Evolutionary conservation across 805 yeast species (phyloP).

Genomic region (Zygosaccharomyces pseudorouxii): DNA sequence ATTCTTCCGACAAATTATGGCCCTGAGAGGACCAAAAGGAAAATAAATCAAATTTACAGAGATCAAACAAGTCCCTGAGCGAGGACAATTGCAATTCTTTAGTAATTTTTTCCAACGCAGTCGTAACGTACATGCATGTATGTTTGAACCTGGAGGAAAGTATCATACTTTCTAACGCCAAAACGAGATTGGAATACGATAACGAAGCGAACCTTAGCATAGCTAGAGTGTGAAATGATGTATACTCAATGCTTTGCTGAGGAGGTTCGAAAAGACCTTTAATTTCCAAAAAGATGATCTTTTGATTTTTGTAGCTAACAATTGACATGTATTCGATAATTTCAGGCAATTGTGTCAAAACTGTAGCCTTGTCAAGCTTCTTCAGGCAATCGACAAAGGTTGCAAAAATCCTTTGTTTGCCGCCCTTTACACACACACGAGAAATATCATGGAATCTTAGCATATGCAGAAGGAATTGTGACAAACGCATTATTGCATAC

Average conservation of each 20-base stretch:
- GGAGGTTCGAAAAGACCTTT: conserved; percentile 21
- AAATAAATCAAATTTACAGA: conserved; percentile 24
- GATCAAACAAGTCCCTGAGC: conserved; percentile 18
- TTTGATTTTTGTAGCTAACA: conserved; percentile 28
- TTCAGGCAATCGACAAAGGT: conserved; percentile 18
- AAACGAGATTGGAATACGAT: conserved; percentile 23
- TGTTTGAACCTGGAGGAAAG: conserved; percentile 11
- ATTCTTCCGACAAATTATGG: not conserved
- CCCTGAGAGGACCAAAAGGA: conserved; percentile 14
- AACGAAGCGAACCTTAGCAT: conserved; percentile 18
- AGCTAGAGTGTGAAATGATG: conserved; percentile 25
- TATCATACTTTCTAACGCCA: conserved; percentile 17
- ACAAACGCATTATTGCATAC: conserved; percentile 30
- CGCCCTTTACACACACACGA: conserved; percentile 18
- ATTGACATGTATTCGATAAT: conserved; percentile 20
- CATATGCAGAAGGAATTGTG: conserved; percentile 34
- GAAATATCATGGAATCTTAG: conserved; percentile 27
- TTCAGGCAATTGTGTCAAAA: conserved; percentile 7
- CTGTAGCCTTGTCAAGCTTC: conserved; percentile 13
- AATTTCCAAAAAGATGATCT: conserved; percentile 29
- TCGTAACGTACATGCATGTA: conserved; percentile 20
- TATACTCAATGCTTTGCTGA: conserved; percentile 25
- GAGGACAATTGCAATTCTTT: not conserved
- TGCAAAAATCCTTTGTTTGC: conserved; percentile 29
- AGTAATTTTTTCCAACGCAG: conserved; percentile 11